Conservation (phyloP, 192 early-diverging fungal species). For the Kappamyces sp. region DNA sequence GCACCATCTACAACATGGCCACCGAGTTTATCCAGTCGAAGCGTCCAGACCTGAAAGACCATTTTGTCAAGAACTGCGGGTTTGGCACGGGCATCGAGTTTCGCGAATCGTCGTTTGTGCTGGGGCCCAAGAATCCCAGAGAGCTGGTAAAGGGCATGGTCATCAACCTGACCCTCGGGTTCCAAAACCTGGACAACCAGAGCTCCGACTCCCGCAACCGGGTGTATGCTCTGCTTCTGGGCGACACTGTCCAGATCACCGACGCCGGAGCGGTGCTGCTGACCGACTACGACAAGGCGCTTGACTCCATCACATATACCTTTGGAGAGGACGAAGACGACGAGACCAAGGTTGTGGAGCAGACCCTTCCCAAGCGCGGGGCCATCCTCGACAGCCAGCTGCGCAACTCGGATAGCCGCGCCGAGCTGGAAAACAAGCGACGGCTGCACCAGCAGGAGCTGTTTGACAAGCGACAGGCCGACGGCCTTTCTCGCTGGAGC, state of each 20-base stretch:
- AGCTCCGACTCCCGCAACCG: slow-evolving; percentile 65
- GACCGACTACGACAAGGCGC: slow-evolving; percentile 56
- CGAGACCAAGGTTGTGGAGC: slow-evolving; percentile 24
- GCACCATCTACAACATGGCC: slow-evolving; percentile 70
- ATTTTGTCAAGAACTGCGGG: slow-evolving; percentile 85
- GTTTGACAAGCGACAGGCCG: slow-evolving; percentile 63
- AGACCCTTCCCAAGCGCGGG: slow-evolving; percentile 6
- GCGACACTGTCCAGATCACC: slow-evolving; percentile 71
- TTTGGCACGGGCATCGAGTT: slow-evolving; percentile 94
- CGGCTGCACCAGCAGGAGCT: slow-evolving; percentile 87
- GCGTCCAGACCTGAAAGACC: slow-evolving; percentile 76
- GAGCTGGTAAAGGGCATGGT: slow-evolving; percentile 77
- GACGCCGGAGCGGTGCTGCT: slow-evolving; percentile 50
- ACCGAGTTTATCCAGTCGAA: slow-evolving; percentile 64
- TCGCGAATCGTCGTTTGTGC: slow-evolving; percentile 72
- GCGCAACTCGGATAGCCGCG: slow-evolving; percentile 20
- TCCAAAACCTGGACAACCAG: slow-evolving; percentile 77
- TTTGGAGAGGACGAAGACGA: slow-evolving; percentile 34
- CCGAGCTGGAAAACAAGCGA: slow-evolving; percentile 54
- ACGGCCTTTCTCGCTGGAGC: slow-evolving; percentile 75
- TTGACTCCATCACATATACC: slow-evolving; percentile 11
- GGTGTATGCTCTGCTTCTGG: slow-evolving; percentile 68
- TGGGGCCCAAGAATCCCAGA: slow-evolving; percentile 65
- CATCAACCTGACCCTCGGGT: slow-evolving; percentile 75
- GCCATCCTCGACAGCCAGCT: slow-evolving; percentile 28